Percentiles rank a stretch among this genome's conserved stretches.
Evolutionary conservation across 306 rosid genomes (phyloP).

Genomic region (Casuarina equisetifolia): DNA sequence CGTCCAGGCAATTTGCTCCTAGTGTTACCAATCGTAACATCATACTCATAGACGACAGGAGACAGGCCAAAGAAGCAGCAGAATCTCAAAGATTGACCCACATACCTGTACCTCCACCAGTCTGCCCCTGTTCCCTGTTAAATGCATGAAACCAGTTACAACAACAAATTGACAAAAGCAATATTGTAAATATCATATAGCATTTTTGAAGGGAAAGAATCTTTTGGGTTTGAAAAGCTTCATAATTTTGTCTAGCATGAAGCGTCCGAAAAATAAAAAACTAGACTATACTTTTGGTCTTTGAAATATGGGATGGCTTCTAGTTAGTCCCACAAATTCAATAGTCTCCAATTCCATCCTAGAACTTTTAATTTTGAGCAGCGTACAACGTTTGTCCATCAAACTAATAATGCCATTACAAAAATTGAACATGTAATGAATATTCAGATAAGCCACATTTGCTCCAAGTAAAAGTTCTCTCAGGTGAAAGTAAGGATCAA

Average conservation of each 20-base stretch:
- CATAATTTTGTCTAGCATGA: background rate
- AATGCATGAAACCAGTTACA: conserved; percentile 1
- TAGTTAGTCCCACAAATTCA: too few species aligned
- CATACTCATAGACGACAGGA: conserved; percentile 2
- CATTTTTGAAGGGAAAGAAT: background rate
- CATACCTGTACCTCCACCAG: conserved; percentile 46
- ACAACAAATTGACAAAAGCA: background rate
- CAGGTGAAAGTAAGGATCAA: too few species aligned
- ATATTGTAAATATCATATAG: background rate
- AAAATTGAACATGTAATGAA: too few species aligned
- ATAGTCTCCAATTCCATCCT: too few species aligned
- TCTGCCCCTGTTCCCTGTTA: conserved; percentile 40
- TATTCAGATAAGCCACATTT: too few species aligned
- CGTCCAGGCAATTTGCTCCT: conserved; percentile 3
- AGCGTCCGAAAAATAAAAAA: background rate
- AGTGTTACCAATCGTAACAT: background rate
- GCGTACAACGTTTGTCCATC: too few species aligned
- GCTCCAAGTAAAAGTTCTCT: too few species aligned
- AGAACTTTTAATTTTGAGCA: too few species aligned
- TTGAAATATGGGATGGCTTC: too few species aligned
- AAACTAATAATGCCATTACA: too few species aligned
- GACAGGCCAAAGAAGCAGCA: conserved; percentile 1
- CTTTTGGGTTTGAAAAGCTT: background rate
- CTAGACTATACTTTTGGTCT: background rate
- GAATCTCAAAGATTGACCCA: conserved; percentile 12